phyloP scores from a whole-genome alignment of 805 yeast genomes.

The Brettanomyces anomalus region DNA sequence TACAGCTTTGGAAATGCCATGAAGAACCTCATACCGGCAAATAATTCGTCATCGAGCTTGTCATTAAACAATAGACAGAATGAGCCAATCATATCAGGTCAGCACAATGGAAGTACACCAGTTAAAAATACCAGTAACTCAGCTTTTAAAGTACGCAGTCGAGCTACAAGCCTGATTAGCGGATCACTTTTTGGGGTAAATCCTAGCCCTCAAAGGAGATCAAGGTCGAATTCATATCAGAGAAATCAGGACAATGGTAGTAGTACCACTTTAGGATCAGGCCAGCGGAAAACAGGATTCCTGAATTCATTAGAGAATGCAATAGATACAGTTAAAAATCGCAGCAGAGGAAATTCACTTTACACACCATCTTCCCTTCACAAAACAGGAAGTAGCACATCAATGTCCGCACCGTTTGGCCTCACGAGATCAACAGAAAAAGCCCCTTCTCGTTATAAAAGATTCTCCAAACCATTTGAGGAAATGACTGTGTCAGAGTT shows the following conservation, averaged over 20 bases:
- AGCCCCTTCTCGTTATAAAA: conserved; percentile 5
- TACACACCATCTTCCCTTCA: conserved; percentile 4
- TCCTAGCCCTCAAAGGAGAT: conserved; percentile 1
- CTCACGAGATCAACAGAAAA: conserved; percentile 1
- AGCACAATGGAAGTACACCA: not conserved
- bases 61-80: conserved; percentile 18
- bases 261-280: conserved; percentile 1
- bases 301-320: conserved; percentile 26
- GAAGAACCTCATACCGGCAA: conserved; percentile 25
- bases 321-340: conserved; percentile 22
- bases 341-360: conserved; percentile 23
- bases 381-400: conserved; percentile 16
- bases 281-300: conserved; percentile 12
- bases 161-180: conserved; percentile 25
- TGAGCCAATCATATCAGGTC: not conserved
- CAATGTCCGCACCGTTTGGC: conserved; percentile 6
- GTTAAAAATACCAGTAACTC: not conserved
- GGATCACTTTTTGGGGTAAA: conserved; percentile 13
- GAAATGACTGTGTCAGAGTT: conserved; percentile 22
- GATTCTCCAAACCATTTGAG: conserved; percentile 20
- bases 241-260: not conserved
- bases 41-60: conserved; percentile 24
- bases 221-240: not conserved
- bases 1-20: conserved; percentile 27
- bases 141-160: conserved; percentile 17